Base-by-base conservation (phyloP, 1,139 yeast genomes). In the Saccharomycopsis hybrid region DNA sequence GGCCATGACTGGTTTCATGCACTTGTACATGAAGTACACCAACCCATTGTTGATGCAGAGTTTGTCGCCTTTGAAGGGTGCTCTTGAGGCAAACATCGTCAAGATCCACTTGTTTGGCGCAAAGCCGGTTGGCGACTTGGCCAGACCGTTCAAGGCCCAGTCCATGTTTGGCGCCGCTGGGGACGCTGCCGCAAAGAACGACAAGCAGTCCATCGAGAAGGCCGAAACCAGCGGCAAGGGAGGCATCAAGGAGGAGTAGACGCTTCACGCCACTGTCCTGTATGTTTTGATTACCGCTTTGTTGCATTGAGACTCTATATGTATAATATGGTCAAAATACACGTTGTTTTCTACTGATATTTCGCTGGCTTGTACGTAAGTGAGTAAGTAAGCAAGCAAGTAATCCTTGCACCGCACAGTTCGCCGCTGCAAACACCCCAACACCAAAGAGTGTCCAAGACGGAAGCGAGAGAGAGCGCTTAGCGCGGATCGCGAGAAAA, bases 1-100 rank as follows among this genome's bases (percentile, higher is more conserved):
- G 62, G 97, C 96, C 63, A 90, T 94, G 97, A 90, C 94, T 94
- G 96, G 85, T 35, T 86, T 92, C 81, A 90, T 92, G 97, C 98
- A 92, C 71, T 63, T 92, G 57, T 92, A 92, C 81, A 83, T 94
- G 95, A 86, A 89, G 72, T 94, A 88, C 78, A 88, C 97, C 68
- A 90, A 92, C 73, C 99, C 98, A 54, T 80, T 92, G 68, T 80
- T 94, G 60, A 86, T 92, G 88, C 98, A 92, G 74, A 82, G 92
- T 56, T 77, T 94, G 61, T 80, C 95, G 51, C 92, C 97, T 49
- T 73, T 94, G 62, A 92, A 92, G 78, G 72, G 85, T 59, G 96
- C 96, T 49, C 72, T 89, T 57, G 98, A 94, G 73, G 74, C 87
- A 62, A 90, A 90, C 72, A 83, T 89, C 62, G 96, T 90, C 62